Evolutionary conservation across 2,329 filamentous ascomycete genomes (phyloP).

Genomic region (Acephala macrosclerotiorum): DNA sequence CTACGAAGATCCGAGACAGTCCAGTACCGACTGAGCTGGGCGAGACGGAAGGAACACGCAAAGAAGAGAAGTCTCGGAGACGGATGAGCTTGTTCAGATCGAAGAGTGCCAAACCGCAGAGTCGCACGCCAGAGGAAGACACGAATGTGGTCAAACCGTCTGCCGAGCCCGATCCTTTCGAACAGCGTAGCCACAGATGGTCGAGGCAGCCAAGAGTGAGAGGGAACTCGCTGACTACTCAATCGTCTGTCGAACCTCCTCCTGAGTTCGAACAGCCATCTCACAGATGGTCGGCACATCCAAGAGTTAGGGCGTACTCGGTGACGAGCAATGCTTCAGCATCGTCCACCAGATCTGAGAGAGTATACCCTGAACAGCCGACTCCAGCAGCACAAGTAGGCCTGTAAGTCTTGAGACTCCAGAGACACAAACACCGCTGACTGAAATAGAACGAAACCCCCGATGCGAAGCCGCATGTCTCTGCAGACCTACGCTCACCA

Average conservation of each 20-base stretch:
- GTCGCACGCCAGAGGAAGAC: slow-evolving; percentile 14
- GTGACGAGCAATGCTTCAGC: not conserved
- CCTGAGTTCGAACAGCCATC: slow-evolving; percentile 15
- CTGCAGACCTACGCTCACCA: slow-evolving; percentile 35
- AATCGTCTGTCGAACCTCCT: slow-evolving; percentile 14
- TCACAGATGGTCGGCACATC: slow-evolving; percentile 18
- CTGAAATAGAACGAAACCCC: slow-evolving; percentile 26
- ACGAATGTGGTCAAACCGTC: slow-evolving; percentile 14
- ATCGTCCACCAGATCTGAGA: slow-evolving; percentile 3
- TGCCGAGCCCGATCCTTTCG: slow-evolving; percentile 21
- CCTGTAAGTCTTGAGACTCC: slow-evolving; percentile 2
- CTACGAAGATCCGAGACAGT: slow-evolving; percentile 25
- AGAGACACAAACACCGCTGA: slow-evolving; percentile 14
- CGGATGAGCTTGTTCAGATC: slow-evolving; percentile 40
- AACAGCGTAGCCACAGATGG: slow-evolving; percentile 18
- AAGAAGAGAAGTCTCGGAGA: slow-evolving; percentile 24
- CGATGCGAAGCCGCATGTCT: slow-evolving; percentile 33
- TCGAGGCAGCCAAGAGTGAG: slow-evolving; percentile 16
- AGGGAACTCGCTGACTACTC: slow-evolving; percentile 3
- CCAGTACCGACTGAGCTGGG: slow-evolving; percentile 14
- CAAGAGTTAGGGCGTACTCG: slow-evolving; percentile 8
- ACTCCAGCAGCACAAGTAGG: not conserved
- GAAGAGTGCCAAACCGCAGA: slow-evolving; percentile 33
- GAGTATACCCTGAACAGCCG: slow-evolving; percentile 5
- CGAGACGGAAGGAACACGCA: slow-evolving; percentile 15